These are phyloP conservation scores for Serendipita sp. DNA, from an alignment of 768 basidiomycete genomes.

Conservation along the genomic window DNA sequence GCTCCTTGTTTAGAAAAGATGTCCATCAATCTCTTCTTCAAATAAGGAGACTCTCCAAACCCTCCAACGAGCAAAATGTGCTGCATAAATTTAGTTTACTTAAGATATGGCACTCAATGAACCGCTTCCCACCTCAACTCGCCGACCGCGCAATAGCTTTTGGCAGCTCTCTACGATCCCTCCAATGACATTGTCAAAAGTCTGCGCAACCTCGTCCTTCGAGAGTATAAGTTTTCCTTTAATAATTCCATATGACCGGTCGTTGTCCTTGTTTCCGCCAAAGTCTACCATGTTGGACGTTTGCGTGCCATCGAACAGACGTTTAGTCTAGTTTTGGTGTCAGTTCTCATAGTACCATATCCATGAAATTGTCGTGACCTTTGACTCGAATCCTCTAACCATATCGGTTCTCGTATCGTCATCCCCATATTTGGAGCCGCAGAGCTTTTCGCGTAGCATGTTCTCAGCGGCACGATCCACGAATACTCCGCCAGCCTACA, in stretches of 20 bases:
- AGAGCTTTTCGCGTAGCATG: slow-evolving; percentile 5
- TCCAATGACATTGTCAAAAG: background rate
- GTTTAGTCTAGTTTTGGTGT: slow-evolving; percentile 3
- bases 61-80: slow-evolving; percentile 6
- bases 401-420: background rate
- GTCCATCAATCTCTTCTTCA: background rate
- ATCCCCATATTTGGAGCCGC: background rate
- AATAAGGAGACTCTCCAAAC: slow-evolving; percentile 4
- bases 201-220: background rate
- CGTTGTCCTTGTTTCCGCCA: slow-evolving; percentile 7
- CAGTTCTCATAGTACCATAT: background rate
- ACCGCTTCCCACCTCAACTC: background rate
- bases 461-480: slow-evolving; percentile 5
- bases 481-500: background rate
- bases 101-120: background rate
- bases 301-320: slow-evolving; percentile 4
- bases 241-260: slow-evolving; percentile 1
- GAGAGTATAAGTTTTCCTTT: background rate
- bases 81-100: background rate
- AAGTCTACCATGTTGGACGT: background rate
- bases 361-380: background rate
- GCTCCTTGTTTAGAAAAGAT: background rate
- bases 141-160: background rate
- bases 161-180: background rate
- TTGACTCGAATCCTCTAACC: background rate